A percentile compares a stretch with the other conserved stretches of the same genome.
Evolutionary conservation across 768 basidiomycete species (phyloP).

Genomic region (Boletellus ananas): DNA sequence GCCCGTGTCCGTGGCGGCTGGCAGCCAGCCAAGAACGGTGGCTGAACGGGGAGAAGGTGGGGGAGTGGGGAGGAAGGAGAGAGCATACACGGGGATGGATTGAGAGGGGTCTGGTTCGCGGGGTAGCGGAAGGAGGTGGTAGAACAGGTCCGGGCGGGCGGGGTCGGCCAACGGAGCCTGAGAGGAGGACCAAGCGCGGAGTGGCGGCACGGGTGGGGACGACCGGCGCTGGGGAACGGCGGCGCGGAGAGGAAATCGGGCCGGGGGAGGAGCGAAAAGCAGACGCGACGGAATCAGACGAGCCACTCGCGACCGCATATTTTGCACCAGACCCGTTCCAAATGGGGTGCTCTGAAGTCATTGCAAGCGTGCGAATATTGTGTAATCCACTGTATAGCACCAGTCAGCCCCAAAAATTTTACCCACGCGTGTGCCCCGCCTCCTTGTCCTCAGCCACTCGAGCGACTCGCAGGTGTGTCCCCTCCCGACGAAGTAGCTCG

Average conservation of each 20-base stretch:
- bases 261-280: neutral
- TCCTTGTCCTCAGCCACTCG: slow-evolving; percentile 28
- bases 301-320: slow-evolving; percentile 12
- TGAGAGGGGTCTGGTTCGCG: slow-evolving; percentile 39
- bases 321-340: neutral
- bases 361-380: slow-evolving; percentile 19
- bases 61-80: slow-evolving; percentile 55
- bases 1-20: slow-evolving; percentile 38
- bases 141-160: slow-evolving; percentile 61
- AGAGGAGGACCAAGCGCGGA: slow-evolving; percentile 15
- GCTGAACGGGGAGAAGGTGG: slow-evolving; percentile 45
- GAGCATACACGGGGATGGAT: slow-evolving; percentile 50
- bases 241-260: slow-evolving; percentile 1
- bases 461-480: slow-evolving; percentile 27
- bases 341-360: slow-evolving; percentile 11
- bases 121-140: slow-evolving; percentile 58
- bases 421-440: slow-evolving; percentile 8
- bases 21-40: slow-evolving; percentile 68
- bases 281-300: neutral
- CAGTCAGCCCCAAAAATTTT: slow-evolving; percentile 26
- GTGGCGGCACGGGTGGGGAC: slow-evolving; percentile 6
- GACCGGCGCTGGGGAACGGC: slow-evolving; percentile 1
- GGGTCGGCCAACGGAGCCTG: slow-evolving; percentile 44
- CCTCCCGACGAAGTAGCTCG: neutral
- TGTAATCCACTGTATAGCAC: slow-evolving; percentile 36